A percentile compares a stretch with the other conserved stretches of the same genome.
These are phyloP conservation scores for Plasmopara viticola DNA, from an alignment of 352 stramenopile genomes.

Conservation along the genomic window DNA sequence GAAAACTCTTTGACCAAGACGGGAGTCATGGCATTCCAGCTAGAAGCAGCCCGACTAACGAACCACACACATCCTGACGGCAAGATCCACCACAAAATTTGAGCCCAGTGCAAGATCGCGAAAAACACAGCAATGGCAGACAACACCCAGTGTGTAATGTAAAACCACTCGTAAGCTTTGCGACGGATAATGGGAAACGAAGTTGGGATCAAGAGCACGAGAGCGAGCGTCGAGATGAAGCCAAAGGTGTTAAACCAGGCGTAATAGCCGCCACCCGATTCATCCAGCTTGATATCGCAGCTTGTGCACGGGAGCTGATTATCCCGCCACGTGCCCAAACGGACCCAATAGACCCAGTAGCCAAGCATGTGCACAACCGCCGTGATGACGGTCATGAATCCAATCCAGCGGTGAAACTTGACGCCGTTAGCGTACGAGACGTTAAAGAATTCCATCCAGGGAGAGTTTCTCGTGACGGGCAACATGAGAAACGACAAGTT, in stretches of 20 bases:
- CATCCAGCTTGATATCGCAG: constrained; percentile 39
- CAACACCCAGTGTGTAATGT: constrained; percentile 52
- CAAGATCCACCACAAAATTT: constrained; percentile 60
- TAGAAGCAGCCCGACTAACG: constrained; percentile 40
- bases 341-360: constrained; percentile 47
- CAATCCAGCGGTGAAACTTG: constrained; percentile 61
- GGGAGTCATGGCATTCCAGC: constrained; percentile 37
- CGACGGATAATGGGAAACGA: constrained; percentile 50
- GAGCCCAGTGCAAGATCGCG: constrained; percentile 50
- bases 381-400: constrained; percentile 48
- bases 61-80: constrained; percentile 49
- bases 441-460: constrained; percentile 69
- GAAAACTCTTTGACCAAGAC: constrained; percentile 35
- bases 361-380: constrained; percentile 39
- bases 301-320: constrained; percentile 45
- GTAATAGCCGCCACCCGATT: constrained; percentile 39
- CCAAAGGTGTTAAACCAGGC: constrained; percentile 64
- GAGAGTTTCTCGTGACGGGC: constrained; percentile 48
- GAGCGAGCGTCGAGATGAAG: constrained; percentile 32
- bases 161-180: constrained; percentile 54
- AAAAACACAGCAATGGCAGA: constrained; percentile 51
- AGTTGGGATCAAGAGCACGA: constrained; percentile 49
- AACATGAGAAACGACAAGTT: constrained; percentile 69
- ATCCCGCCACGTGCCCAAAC: constrained; percentile 33
- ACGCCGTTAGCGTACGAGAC: constrained; percentile 52